Base-by-base conservation (phyloP, 2,329 filamentous ascomycete genomes). In the Sarocladium strictum region DNA sequence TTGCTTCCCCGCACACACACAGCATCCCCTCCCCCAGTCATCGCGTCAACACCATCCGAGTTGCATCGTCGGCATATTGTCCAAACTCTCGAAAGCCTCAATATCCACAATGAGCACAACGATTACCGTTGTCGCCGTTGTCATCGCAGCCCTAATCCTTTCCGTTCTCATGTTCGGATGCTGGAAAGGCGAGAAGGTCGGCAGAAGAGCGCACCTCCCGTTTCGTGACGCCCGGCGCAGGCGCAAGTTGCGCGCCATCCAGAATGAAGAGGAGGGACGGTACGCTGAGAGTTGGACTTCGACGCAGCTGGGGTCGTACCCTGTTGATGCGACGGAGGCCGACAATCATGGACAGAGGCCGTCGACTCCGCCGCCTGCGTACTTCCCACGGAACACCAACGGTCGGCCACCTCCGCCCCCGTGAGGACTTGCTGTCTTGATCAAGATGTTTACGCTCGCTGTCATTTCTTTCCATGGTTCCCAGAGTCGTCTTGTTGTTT, bases 111-210 rank as follows among this genome's bases (percentile, higher is more conserved):
- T 51, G 27, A 33, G 29, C 12, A 19, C 27, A 23, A 35, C 24
- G 14, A 15, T 51, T 4, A 17, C 47, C n/a, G 27, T 35, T 29
- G n/a, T 51, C 17, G 26, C 17, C n/a, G 29, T 35, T 7, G 17
- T 40, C 6, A 7, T 40, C 37, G 37, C 17, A 7, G 37, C 17
- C 47, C 6, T 51, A 2, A 35, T 51, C 47, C 29, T 51, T 11
- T 23, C 29, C 27, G 15, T 19, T 17, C n/a, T 51, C n/a, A 14
- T 32, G 27, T 51, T 33, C 27, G 26, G 3, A 26, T 51, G 47
- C 24, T 51, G 47, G 47, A 51, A 51, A 27, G 47, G 47, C 47
- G 47, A 51, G 29, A 51, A 51, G 23, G 47, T 51, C 11, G 47
- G 47, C 26, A 32, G 47, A 17, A 23, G 27, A 11, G 17, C 21